Base-by-base conservation (phyloP, 495 filamentous ascomycete species). In the Glonium stellatum region DNA sequence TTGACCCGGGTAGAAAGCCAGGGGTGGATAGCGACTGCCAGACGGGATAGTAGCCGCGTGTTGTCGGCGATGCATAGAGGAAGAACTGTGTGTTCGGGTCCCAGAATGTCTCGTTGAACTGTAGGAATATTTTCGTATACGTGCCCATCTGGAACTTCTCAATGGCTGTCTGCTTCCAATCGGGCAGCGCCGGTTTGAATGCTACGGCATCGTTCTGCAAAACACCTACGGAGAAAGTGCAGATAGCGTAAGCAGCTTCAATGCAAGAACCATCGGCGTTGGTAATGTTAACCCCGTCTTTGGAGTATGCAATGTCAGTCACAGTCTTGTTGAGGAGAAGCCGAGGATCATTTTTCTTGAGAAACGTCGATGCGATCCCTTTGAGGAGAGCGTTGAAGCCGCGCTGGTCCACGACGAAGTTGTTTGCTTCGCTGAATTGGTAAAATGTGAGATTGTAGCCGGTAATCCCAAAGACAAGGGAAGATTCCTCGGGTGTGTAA, bases 101-200 rank as follows among this genome's bases (percentile, higher is more conserved):
- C 87, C 87, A 91, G 73, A 88, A 91, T 5, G 82, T 81, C 37
- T 84, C 72, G 58, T 81, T 78, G 70, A 89, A 91, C 57, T 87
- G 86, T 12, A 89, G 70, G 76, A 90, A 90, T 62, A 90, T 84
- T 66, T 89, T 90, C 57, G 85, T 90, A 75, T 89, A 91, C 0
- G 84, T 89, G 23, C 82, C 86, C 81, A 91, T 87, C 59, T 78
- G 77, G 70, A 87, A 87, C 46, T 79, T 81, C 5, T 81, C 78
- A 62, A 89, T 85, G 8, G 82, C 82, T 22, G 77, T 78, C 11
- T 77, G 74, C 65, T 91, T 90, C 86, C 85, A 88, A 10, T 71
- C 68, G 0, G 87, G 87, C 0, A 89, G 75, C 2, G 71, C 66
- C 0, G 87, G 87, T 11, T 70, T 65, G 68, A 90, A 91, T 0